Conservation (phyloP, 176 grass and related monocot species). For the Tillandsia leiboldiana region DNA sequence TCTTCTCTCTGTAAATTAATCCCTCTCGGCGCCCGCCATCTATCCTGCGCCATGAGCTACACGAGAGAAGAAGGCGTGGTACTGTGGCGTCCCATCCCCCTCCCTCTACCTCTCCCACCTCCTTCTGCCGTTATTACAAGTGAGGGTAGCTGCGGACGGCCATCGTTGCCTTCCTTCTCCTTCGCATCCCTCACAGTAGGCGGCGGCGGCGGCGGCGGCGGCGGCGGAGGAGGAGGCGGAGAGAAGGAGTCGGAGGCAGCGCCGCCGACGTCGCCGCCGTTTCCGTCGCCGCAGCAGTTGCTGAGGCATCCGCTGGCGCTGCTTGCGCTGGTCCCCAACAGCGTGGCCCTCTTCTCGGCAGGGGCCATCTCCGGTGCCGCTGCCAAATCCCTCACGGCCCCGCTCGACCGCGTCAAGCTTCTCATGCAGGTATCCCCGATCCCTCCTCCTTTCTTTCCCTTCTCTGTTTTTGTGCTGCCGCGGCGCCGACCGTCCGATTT, state of each 20-base stretch:
- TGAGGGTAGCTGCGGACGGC: background rate
- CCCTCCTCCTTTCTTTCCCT: background rate
- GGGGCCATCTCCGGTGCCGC: constrained; percentile 62
- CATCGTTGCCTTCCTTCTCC: background rate
- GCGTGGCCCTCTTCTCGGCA: constrained; percentile 64
- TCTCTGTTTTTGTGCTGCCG: background rate
- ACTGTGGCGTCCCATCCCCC: background rate
- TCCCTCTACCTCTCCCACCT: background rate
- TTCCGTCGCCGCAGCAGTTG: constrained; percentile 35
- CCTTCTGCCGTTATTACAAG: too few species aligned
- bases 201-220: background rate
- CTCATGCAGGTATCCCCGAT: constrained; percentile 63
- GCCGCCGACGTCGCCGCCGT: constrained; percentile 27
- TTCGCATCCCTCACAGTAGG: background rate
- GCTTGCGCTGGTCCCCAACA: constrained; percentile 68
- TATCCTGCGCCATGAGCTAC: background rate
- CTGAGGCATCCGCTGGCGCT: constrained; percentile 64
- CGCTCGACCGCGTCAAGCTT: constrained; percentile 87
- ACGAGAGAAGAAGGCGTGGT: background rate
- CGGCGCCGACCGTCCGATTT: background rate
- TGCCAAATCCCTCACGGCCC: constrained; percentile 85
- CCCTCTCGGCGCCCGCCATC: too few species aligned
- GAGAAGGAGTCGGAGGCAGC: background rate
- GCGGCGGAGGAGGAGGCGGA: background rate
- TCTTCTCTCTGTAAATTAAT: too few species aligned